Percentiles rank a stretch among this genome's conserved stretches.
phyloP scores from a whole-genome alignment of 2,329 filamentous ascomycete species.

The Cytospora leucostoma region DNA sequence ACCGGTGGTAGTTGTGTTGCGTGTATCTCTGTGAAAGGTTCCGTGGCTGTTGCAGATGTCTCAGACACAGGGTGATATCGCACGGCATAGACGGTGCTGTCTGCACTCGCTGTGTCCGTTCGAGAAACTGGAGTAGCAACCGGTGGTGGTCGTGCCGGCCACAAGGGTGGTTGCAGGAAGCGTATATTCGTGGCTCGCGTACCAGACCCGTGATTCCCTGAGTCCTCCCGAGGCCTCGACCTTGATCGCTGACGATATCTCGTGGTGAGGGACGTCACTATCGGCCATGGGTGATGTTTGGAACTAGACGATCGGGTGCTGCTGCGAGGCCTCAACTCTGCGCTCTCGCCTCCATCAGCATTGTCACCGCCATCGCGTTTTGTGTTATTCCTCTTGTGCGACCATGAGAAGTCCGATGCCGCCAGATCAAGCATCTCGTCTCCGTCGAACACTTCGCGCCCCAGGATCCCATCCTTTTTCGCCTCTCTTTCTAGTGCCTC shows the following conservation, averaged over 20 bases:
- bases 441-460: conserved; percentile 88
- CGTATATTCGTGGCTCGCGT: conserved; percentile 29
- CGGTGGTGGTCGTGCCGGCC: conserved; percentile 58
- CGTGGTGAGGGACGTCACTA: conserved; percentile 43
- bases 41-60: conserved; percentile 49
- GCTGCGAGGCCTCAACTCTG: conserved; percentile 21
- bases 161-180: conserved; percentile 52
- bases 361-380: conserved; percentile 35
- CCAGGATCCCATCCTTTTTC: conserved; percentile 89
- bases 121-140: conserved; percentile 60
- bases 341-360: conserved; percentile 37
- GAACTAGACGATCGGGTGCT: conserved; percentile 31
- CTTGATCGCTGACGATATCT: conserved; percentile 38
- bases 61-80: conserved; percentile 62
- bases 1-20: conserved; percentile 29
- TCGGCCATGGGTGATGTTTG: conserved; percentile 43
- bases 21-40: conserved; percentile 29
- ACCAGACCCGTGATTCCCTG: conserved; percentile 25
- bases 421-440: conserved; percentile 82
- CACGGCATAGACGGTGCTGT: conserved; percentile 65
- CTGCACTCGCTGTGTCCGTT: conserved; percentile 63
- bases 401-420: conserved; percentile 53
- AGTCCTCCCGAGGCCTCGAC: conserved; percentile 30
- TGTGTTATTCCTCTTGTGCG: conserved; percentile 40
- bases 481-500: conserved; percentile 90